These are phyloP conservation scores for Akanthomyces lecanii DNA, from an alignment of 2,329 filamentous ascomycete species.

Conservation along the genomic window DNA sequence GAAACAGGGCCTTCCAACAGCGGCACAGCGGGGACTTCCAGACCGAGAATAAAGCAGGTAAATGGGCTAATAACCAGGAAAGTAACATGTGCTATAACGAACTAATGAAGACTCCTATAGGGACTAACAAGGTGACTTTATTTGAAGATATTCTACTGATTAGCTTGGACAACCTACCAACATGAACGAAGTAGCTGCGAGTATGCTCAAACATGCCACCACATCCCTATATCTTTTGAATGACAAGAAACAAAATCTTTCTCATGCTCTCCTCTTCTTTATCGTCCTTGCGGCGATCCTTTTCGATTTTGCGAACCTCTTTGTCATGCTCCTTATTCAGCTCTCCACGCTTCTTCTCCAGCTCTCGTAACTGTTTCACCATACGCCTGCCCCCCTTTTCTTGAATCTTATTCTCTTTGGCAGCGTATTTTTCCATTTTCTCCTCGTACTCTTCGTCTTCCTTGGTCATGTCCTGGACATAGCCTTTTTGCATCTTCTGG, in stretches of 20 bases:
- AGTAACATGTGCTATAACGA: too few relatives aligned
- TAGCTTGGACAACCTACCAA: too few relatives aligned
- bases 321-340: constrained; percentile 9
- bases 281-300: constrained; percentile 15
- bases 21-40: too few relatives aligned
- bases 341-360: constrained; percentile 10
- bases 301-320: constrained; percentile 14
- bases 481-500: constrained; percentile 11
- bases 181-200: too few relatives aligned
- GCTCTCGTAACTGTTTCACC: constrained; percentile 4
- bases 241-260: constrained; percentile 19
- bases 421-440: constrained; percentile 4
- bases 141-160: too few relatives aligned
- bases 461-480: neutral
- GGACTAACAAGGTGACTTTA: too few relatives aligned
- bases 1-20: too few relatives aligned
- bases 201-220: neutral
- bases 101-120: too few relatives aligned
- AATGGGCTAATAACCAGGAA: too few relatives aligned
- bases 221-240: neutral
- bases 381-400: neutral
- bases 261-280: constrained; percentile 18
- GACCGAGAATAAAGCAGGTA: too few relatives aligned
- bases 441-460: constrained; percentile 3
- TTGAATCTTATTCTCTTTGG: neutral